A percentile compares a stretch with the other conserved stretches of the same genome.
These are phyloP conservation scores for Carex littledalei DNA, from an alignment of 176 grass and related monocot species.

Conservation along the genomic window DNA sequence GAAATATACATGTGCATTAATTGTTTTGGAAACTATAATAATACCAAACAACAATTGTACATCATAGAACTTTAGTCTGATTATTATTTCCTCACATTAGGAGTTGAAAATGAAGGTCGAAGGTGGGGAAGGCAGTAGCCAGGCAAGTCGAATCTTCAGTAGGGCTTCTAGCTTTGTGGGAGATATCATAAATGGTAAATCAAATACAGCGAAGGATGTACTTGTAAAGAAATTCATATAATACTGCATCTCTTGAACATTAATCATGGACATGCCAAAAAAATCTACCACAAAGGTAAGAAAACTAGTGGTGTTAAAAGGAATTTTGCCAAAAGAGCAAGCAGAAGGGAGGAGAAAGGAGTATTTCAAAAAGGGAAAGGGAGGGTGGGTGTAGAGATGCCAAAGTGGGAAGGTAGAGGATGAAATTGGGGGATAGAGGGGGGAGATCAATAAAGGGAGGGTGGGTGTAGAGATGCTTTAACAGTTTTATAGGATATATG, in stretches of 20 bases:
- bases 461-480: no score
- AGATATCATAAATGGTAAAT: background rate
- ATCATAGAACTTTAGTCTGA: background rate
- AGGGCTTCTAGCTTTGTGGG: constrained; percentile 1
- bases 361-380: no score
- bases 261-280: background rate
- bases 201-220: background rate
- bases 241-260: background rate
- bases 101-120: constrained; percentile 7
- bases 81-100: background rate
- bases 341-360: no score
- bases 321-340: background rate
- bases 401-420: no score
- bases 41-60: background rate
- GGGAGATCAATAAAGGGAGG: no score
- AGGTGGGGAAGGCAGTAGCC: constrained; percentile 4
- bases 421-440: no score
- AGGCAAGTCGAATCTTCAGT: background rate
- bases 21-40: background rate
- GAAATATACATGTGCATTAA: background rate
- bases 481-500: no score
- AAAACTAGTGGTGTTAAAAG: background rate
- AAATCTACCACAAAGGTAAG: background rate
- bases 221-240: background rate
- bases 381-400: no score